Conservation (phyloP, 345 rosid genomes). For the Jatropha curcas region DNA sequence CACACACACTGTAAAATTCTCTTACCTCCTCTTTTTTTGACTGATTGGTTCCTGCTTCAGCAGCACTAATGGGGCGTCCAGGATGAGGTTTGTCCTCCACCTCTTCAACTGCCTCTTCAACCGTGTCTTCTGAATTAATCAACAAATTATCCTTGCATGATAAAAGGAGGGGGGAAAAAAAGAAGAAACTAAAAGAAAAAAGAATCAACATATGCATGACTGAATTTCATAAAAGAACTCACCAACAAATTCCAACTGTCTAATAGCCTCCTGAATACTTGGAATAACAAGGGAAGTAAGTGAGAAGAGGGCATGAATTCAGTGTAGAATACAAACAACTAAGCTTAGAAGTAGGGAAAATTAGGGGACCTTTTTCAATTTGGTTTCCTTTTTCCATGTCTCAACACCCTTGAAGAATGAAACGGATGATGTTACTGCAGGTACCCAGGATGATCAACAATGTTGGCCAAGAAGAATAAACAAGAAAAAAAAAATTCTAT, state of each 20-base stretch:
- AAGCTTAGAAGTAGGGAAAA: background rate
- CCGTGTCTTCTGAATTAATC: slow-evolving; percentile 25
- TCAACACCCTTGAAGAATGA: slow-evolving; percentile 50
- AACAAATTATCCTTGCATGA: background rate
- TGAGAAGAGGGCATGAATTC: background rate
- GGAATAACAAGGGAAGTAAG: background rate
- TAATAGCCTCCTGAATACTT: slow-evolving; percentile 37
- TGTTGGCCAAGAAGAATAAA: slow-evolving; percentile 1
- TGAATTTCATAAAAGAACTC: slow-evolving; percentile 15
- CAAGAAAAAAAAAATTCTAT: background rate
- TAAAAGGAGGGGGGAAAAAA: background rate
- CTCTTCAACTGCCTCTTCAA: slow-evolving; percentile 22
- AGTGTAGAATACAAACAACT: background rate
- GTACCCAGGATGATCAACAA: background rate
- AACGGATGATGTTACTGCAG: slow-evolving; percentile 44
- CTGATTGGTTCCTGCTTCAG: slow-evolving; percentile 13
- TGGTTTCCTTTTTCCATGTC: slow-evolving; percentile 52
- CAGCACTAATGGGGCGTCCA: slow-evolving; percentile 21
- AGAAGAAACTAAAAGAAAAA: too few relatives aligned
- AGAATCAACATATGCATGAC: background rate
- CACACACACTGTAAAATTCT: background rate
- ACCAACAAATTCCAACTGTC: slow-evolving; percentile 36
- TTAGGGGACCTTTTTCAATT: slow-evolving; percentile 35
- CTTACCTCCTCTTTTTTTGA: slow-evolving; percentile 16
- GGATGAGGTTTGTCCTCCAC: slow-evolving; percentile 37